phyloP scores from a whole-genome alignment of 2,329 filamentous ascomycete genomes.

The Sordariomycetes sp. region DNA sequence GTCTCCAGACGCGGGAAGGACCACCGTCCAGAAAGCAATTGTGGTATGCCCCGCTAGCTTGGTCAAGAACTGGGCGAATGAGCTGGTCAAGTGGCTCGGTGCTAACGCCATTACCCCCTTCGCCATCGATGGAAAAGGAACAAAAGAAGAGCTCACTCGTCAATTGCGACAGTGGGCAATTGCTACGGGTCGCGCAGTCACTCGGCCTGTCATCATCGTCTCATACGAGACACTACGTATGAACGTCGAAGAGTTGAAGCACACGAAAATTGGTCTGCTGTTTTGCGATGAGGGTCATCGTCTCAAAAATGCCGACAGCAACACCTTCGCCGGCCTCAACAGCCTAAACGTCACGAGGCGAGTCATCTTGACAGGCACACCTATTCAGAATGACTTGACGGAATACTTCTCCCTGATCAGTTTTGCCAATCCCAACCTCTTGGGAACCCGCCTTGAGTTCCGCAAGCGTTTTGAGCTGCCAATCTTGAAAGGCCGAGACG shows the following conservation, averaged over 20 bases:
- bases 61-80: slow-evolving; percentile 97
- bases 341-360: slow-evolving; percentile 81
- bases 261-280: slow-evolving; percentile 84
- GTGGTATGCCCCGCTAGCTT: slow-evolving; percentile 95
- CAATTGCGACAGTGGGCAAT: slow-evolving; percentile 95
- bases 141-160: slow-evolving; percentile 83
- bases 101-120: slow-evolving; percentile 86
- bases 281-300: slow-evolving; percentile 96
- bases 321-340: slow-evolving; percentile 88
- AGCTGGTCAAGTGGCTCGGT: slow-evolving; percentile 93
- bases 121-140: slow-evolving; percentile 91
- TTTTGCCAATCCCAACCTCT: slow-evolving; percentile 88
- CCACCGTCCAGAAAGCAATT: slow-evolving; percentile 91
- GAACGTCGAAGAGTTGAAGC: slow-evolving; percentile 81
- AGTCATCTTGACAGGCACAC: slow-evolving; percentile 92
- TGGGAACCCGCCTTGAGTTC: slow-evolving; percentile 84
- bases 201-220: slow-evolving; percentile 89
- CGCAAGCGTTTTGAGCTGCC: slow-evolving; percentile 90
- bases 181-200: slow-evolving; percentile 78
- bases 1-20: slow-evolving; percentile 86
- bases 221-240: slow-evolving; percentile 93
- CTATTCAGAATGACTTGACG: slow-evolving; percentile 96
- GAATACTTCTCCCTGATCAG: slow-evolving; percentile 95
- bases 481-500: slow-evolving; percentile 85
- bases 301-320: slow-evolving; percentile 91